Conservation (phyloP, 108 stramenopile species). For the Skeletonema tropicum region DNA sequence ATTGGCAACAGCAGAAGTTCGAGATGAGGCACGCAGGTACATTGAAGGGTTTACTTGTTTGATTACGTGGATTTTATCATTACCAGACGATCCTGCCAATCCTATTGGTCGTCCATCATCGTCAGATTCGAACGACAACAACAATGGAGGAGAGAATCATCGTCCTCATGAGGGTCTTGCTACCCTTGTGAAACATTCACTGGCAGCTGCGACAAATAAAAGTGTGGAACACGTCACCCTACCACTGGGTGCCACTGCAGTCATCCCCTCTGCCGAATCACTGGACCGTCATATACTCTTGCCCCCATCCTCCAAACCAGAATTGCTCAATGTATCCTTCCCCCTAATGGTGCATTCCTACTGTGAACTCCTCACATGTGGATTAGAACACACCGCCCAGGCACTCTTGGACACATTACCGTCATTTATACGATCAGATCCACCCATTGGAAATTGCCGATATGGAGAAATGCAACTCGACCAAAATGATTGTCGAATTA, state of each 20-base stretch:
- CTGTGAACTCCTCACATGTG: constrained; percentile 81
- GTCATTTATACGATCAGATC: constrained; percentile 73
- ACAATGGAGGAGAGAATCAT: neutral
- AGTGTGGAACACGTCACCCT: neutral
- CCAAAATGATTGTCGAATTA: constrained; percentile 70
- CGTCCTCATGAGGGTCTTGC: constrained; percentile 29
- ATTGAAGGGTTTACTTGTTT: constrained; percentile 76
- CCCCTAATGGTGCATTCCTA: constrained; percentile 88
- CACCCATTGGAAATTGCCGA: constrained; percentile 69
- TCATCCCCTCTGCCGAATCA: constrained; percentile 26
- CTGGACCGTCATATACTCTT: constrained; percentile 21
- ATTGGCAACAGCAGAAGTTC: constrained; percentile 13
- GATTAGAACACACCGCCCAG: constrained; percentile 78
- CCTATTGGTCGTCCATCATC: constrained; percentile 28
- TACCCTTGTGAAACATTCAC: constrained; percentile 37
- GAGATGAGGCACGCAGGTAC: constrained; percentile 76
- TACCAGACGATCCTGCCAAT: constrained; percentile 82
- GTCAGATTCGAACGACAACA: constrained; percentile 1
- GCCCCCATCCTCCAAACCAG: constrained; percentile 80
- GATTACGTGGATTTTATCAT: constrained; percentile 81
- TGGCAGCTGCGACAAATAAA: constrained; percentile 12
- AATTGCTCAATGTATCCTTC: constrained; percentile 85
- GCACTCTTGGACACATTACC: constrained; percentile 77
- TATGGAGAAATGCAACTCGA: constrained; percentile 65
- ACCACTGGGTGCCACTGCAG: constrained; percentile 18